Base-by-base conservation (phyloP, 2,329 filamentous ascomycete species). In the Cercospora sp. region DNA sequence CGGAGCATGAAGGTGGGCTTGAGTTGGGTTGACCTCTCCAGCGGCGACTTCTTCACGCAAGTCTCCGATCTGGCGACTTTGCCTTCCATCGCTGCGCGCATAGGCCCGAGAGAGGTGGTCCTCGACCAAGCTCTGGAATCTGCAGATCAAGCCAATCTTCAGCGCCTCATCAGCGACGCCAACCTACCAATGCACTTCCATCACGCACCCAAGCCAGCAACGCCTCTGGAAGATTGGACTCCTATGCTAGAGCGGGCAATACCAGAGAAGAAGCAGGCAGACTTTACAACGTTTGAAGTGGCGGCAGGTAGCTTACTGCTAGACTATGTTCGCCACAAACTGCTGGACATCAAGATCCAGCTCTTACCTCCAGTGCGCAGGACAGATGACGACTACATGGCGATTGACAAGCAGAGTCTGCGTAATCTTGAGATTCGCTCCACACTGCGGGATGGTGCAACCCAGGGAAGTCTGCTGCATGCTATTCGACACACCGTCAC, bases 1-100 rank as follows among this genome's bases (percentile, higher is more conserved):
- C 69, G 72, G 3, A 72, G 64, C 12, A 69, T 77, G 3, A 79
- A 80, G 63, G 82, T 96, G 66, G 95, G 95, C 3, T 82, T 99
- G 60, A 92, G 95, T 48, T 99, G 95, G 95, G 83, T 98, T 58
- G 95, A 99, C 79, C 82, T 98, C 28, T 97, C 95, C 8, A 99
- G 95, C 2, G 95, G 95, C 13, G 91, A 94, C 74, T 99, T 99
- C 80, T 93, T 89, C 75, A 97, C 93, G 0, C 93, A 98, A 76
- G 83, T 83, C 18, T 90, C 91, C 0, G 89, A 89, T 20, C 80
- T 94, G 7, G 83, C 87, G 60, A 89, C 89, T 64, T 81, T 99
- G 4, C 85, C 91, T n/a, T 93, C 94, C 9, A 89, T 91, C 20
- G 83, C 98, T 61, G 91, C 94, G 30, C 89, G 94, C 28, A 90